phyloP scores from a whole-genome alignment of 2,329 filamentous ascomycete genomes.

The Aspergillus latus region DNA sequence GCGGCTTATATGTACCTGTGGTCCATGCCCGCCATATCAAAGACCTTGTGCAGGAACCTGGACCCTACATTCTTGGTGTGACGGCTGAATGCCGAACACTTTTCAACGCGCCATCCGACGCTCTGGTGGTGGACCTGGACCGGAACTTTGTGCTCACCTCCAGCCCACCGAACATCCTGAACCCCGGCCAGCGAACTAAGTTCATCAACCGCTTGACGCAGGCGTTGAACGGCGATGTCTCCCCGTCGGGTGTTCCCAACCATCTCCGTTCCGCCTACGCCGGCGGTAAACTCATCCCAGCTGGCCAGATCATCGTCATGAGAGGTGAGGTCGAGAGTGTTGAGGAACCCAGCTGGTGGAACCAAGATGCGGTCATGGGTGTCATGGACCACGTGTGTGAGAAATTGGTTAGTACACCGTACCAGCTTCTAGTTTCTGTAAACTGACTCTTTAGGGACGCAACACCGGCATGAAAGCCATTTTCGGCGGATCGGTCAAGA shows the following conservation, averaged over 20 bases:
- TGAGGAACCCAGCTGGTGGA: conserved; percentile 97
- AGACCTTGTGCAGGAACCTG: conserved; percentile 93
- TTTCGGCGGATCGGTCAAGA: conserved; percentile 93
- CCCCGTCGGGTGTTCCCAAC: conserved; percentile 86
- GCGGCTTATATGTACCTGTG: conserved; percentile 92
- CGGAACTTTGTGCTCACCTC: conserved; percentile 98
- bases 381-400: conserved; percentile 99
- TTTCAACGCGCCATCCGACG: conserved; percentile 96
- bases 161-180: conserved; percentile 85
- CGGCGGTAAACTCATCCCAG: conserved; percentile 92
- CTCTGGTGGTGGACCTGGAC: conserved; percentile 93
- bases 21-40: conserved; percentile 94
- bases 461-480: conserved; percentile 96
- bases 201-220: conserved; percentile 92
- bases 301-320: conserved; percentile 99
- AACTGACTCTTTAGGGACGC: conserved; percentile 62
- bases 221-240: conserved; percentile 87
- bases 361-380: conserved; percentile 90
- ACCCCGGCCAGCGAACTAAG: conserved; percentile 84
- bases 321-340: conserved; percentile 96
- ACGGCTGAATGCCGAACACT: conserved; percentile 93
- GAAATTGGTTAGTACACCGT: conserved; percentile 68
- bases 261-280: conserved; percentile 95
- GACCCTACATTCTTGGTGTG: conserved; percentile 94
- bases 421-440: not conserved